Conservation (phyloP, 1,284 basidiomycete genomes). For the Apiotrichum mycotoxinovorans region DNA sequence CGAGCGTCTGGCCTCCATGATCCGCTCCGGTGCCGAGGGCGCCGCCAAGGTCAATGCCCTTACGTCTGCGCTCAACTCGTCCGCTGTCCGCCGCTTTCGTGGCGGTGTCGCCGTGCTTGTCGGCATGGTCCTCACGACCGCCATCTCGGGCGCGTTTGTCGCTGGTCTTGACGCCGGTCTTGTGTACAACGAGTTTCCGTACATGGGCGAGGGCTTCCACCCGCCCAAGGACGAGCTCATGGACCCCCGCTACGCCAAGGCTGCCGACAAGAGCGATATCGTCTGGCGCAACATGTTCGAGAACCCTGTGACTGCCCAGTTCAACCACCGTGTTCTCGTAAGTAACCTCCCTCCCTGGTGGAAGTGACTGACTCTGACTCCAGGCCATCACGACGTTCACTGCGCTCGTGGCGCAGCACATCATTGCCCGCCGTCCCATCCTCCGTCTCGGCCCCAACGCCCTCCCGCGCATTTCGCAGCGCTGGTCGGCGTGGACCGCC, state of each 20-base stretch:
- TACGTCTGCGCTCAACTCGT: conserved; percentile 56
- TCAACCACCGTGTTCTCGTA: conserved; percentile 88
- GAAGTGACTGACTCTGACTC: conserved; percentile 1
- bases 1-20: conserved; percentile 54
- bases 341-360: conserved; percentile 36
- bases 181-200: conserved; percentile 95
- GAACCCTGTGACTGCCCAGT: conserved; percentile 97
- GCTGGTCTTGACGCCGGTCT: conserved; percentile 96
- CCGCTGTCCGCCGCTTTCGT: conserved; percentile 61
- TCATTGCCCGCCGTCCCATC: conserved; percentile 56
- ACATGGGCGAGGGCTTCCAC: conserved; percentile 84
- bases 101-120: conserved; percentile 62
- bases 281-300: conserved; percentile 95
- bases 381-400: conserved; percentile 80
- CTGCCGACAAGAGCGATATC: conserved; percentile 63
- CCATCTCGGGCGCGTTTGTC: conserved; percentile 86
- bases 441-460: conserved; percentile 53
- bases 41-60: conserved; percentile 27
- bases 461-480: conserved; percentile 65
- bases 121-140: conserved; percentile 80
- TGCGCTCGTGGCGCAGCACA: conserved; percentile 64
- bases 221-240: conserved; percentile 84
- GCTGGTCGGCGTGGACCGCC: conserved; percentile 66
- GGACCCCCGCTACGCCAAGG: conserved; percentile 68
- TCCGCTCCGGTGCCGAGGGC: conserved; percentile 56